Evolutionary conservation across 768 basidiomycete genomes (phyloP), one percentile per base, ranked within the genome.

Genomic region (Kockovaella imperatae): DNA sequence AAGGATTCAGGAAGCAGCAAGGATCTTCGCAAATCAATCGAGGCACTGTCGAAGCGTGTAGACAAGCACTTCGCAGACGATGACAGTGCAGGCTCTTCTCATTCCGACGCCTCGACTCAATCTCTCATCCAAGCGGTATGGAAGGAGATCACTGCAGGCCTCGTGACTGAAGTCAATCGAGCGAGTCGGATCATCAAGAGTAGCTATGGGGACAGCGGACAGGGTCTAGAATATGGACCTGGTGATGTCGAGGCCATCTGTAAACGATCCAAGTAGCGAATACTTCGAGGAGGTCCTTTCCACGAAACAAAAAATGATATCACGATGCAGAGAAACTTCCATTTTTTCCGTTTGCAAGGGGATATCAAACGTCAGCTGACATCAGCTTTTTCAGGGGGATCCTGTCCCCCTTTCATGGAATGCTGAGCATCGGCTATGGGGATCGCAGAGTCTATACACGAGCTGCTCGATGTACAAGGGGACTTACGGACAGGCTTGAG

Each of bases 1-100:
- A 88, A 86, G 64, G 91, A 95, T 60, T 84, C 81, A 68, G 83
- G 79, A 53, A n/a, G n/a, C n/a, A 73, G 80, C 31, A 97, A 95
- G 71, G 93, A 97, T 68, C 74, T 97, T 11, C 83, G 86, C 30
- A 93, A 93, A 68, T 77, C 85, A 52, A 75, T 93, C 43, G 93
- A 96, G 47, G 79, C 79, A 6, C 76, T 97, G 30, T 83, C 83
- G 72, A 87, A 87, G 66, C 81, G 93, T 8, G 87, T 97, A 24
- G 87, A 93, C 72, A 97, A 97, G 71, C 93, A 97, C 65, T 96
- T 95, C 44, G 49, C 48, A 10, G 43, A 56, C 62, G 83, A 83
- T 5, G 87, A 90, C 60, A 80, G 80, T 1, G 81, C 83, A 17
- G 41, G 41, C 15, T 79, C 23, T 80, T 80, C 3, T 24, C 23